Evolutionary conservation across 768 basidiomycete genomes (phyloP).

Genomic region (Mycena polygramma): DNA sequence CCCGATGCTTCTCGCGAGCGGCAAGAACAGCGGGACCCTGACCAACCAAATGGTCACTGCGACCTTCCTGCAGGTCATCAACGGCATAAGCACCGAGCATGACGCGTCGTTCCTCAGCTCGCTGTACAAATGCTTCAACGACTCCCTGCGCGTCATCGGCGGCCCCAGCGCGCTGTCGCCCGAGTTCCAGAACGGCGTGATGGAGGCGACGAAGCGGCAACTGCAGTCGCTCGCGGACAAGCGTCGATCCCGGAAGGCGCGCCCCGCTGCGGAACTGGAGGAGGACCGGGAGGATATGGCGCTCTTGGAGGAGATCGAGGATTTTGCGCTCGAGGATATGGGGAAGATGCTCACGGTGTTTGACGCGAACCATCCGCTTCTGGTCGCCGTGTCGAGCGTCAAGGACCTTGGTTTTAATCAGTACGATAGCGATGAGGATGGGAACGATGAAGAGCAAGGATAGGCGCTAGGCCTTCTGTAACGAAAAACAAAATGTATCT

Average conservation of each 20-base stretch:
- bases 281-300: conserved; percentile 76
- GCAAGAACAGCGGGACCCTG: conserved; percentile 74
- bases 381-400: conserved; percentile 80
- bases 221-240: conserved; percentile 77
- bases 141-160: conserved; percentile 71
- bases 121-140: conserved; percentile 77
- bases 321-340: conserved; percentile 87
- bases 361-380: conserved; percentile 71
- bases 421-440: conserved; percentile 64
- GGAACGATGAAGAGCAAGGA: conserved; percentile 41
- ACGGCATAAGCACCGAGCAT: conserved; percentile 73
- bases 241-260: conserved; percentile 66
- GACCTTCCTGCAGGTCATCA: conserved; percentile 74
- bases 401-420: conserved; percentile 72
- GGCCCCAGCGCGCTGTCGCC: conserved; percentile 64
- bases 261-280: conserved; percentile 47
- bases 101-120: conserved; percentile 85
- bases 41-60: conserved; percentile 78
- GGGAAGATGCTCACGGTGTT: conserved; percentile 69
- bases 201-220: conserved; percentile 81
- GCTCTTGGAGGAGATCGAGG: conserved; percentile 85
- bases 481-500: conserved; percentile 17
- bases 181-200: conserved; percentile 65
- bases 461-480: not conserved
- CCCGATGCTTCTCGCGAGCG: conserved; percentile 77